Conservation (phyloP, 106 monocot genomes). For the Apostasia ramifera region DNA sequence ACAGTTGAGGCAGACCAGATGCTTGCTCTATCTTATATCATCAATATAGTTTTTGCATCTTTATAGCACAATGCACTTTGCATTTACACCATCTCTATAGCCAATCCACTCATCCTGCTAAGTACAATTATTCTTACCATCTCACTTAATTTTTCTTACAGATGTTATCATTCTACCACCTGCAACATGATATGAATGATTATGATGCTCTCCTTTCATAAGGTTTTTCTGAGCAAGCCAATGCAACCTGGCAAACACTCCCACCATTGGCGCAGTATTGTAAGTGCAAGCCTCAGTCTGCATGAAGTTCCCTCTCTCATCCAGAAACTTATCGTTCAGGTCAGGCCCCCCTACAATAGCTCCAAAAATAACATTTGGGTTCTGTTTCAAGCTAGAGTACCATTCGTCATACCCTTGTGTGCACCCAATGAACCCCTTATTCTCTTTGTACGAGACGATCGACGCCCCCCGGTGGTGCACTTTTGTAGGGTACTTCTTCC, state of each 20-base stretch:
- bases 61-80: too few species aligned
- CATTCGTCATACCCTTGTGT: slow-evolving; percentile 84
- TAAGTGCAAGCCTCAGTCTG: slow-evolving; percentile 97
- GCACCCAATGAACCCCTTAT: slow-evolving; percentile 76
- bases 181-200: too few species aligned
- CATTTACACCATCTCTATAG: too few species aligned
- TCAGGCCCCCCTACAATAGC: slow-evolving; percentile 90
- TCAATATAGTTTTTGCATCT: too few species aligned
- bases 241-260: slow-evolving; percentile 66
- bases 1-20: too few species aligned
- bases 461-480: slow-evolving; percentile 80
- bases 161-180: too few species aligned
- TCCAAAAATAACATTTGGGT: slow-evolving; percentile 71
- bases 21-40: too few species aligned
- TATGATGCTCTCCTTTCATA: too few species aligned
- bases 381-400: slow-evolving; percentile 49
- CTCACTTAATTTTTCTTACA: too few species aligned
- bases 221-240: background rate
- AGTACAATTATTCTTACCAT: too few species aligned
- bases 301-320: slow-evolving; percentile 69
- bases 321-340: slow-evolving; percentile 42
- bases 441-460: slow-evolving; percentile 59
- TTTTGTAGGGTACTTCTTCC: slow-evolving; percentile 38
- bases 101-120: too few species aligned
- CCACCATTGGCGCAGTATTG: slow-evolving; percentile 84